phyloP scores from a whole-genome alignment of 345 rosid genomes.

The Populus nigra region DNA sequence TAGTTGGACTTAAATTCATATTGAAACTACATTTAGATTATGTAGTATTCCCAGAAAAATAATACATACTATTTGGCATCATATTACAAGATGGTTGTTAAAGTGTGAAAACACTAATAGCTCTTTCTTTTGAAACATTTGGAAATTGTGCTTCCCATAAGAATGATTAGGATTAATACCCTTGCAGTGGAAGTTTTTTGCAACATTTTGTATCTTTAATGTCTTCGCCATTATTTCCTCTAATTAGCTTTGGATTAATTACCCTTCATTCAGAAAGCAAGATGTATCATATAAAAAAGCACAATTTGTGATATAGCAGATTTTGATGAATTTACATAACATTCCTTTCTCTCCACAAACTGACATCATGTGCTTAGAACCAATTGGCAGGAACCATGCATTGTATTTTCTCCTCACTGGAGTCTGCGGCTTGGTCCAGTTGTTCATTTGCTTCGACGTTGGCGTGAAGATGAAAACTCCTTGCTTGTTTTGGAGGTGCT shows the following conservation, averaged over 20 bases:
- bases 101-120: too few relatives aligned
- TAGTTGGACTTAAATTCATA: neutral
- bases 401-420: constrained; percentile 73
- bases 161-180: neutral
- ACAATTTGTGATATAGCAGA: neutral
- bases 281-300: neutral
- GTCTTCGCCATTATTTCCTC: too few relatives aligned
- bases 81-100: too few relatives aligned
- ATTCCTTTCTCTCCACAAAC: constrained; percentile 2
- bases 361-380: constrained; percentile 42
- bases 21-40: neutral
- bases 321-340: neutral
- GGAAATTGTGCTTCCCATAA: neutral
- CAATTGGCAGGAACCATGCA: constrained; percentile 85
- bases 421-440: constrained; percentile 79
- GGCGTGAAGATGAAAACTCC: constrained; percentile 67
- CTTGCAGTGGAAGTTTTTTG: neutral
- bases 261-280: neutral
- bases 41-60: too few relatives aligned
- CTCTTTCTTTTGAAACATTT: neutral
- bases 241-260: too few relatives aligned
- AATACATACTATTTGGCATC: too few relatives aligned
- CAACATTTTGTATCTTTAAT: too few relatives aligned
- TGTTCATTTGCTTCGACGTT: constrained; percentile 70
- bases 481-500: constrained; percentile 79